Conservation (phyloP, 352 stramenopile genomes). For the Albugo laibachii region DNA sequence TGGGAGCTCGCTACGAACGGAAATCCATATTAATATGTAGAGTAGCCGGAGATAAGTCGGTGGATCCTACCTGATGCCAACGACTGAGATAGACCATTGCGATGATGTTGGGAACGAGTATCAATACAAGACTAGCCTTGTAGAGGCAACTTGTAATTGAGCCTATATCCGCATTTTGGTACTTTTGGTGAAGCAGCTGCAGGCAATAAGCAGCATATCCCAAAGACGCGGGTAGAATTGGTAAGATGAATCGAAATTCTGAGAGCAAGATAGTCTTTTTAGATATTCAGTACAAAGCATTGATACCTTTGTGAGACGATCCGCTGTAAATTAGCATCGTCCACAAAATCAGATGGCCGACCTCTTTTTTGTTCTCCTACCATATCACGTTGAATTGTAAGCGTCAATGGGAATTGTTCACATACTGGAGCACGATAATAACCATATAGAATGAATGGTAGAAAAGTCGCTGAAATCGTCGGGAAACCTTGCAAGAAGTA, state of each 20-base stretch:
- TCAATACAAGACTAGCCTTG: slow-evolving; percentile 18
- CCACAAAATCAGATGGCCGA: slow-evolving; percentile 44
- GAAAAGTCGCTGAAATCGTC: slow-evolving; percentile 33
- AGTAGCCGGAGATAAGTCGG: neutral
- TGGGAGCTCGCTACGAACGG: slow-evolving; percentile 25
- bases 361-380: slow-evolving; percentile 36
- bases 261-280: neutral
- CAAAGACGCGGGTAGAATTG: slow-evolving; percentile 41
- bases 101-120: slow-evolving; percentile 43
- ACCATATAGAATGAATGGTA: slow-evolving; percentile 24
- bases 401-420: neutral
- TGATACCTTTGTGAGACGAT: slow-evolving; percentile 54
- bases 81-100: slow-evolving; percentile 49
- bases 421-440: slow-evolving; percentile 35
- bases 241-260: slow-evolving; percentile 78
- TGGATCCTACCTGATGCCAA: slow-evolving; percentile 21
- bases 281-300: neutral
- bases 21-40: neutral
- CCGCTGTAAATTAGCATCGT: slow-evolving; percentile 60
- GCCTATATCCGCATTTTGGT: slow-evolving; percentile 9
- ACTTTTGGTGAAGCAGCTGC: slow-evolving; percentile 25
- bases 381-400: neutral
- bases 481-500: slow-evolving; percentile 70
- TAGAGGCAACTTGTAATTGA: slow-evolving; percentile 16
- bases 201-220: slow-evolving; percentile 63